phyloP scores from a whole-genome alignment of 2,329 filamentous ascomycete species.

The Verticillium nonalfalfae region DNA sequence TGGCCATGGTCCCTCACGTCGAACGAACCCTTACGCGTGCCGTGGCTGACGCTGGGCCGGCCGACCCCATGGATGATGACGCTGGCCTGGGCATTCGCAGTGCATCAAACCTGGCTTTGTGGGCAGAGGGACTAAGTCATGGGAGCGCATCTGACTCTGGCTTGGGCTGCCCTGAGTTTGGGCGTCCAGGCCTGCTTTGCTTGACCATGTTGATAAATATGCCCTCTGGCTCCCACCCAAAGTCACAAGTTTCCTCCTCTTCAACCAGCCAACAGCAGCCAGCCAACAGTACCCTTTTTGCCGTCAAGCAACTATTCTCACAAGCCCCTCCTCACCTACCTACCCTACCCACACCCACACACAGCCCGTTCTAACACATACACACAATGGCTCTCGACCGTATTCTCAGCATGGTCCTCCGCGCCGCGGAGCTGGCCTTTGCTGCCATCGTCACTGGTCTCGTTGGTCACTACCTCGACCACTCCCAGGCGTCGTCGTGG shows the following conservation, averaged over 20 bases:
- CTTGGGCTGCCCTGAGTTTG: not conserved
- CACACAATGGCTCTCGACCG: slow-evolving; percentile 30
- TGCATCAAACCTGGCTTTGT: slow-evolving; percentile 8
- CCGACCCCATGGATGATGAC: not conserved
- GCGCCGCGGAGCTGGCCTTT: slow-evolving; percentile 54
- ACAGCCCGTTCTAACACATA: not conserved
- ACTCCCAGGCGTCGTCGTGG: slow-evolving; percentile 41
- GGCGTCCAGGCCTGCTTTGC: no score
- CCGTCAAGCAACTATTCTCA: not conserved
- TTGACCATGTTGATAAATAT: slow-evolving; percentile 8
- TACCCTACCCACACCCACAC: not conserved
- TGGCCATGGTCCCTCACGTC: not conserved
- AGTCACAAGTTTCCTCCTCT: not conserved
- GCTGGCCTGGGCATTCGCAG: not conserved
- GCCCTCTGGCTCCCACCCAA: not conserved
- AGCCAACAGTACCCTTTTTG: not conserved
- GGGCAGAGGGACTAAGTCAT: not conserved
- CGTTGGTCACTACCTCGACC: slow-evolving; percentile 59
- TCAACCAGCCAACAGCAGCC: not conserved
- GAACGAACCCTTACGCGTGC: not conserved
- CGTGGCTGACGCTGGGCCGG: not conserved
- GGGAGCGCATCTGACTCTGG: slow-evolving; percentile 6
- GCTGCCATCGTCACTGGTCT: slow-evolving; percentile 67
- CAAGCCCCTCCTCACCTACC: not conserved
- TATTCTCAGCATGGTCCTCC: slow-evolving; percentile 30